Evolutionary conservation across 768 basidiomycete genomes (phyloP).

Genomic region (Pholiota molesta): DNA sequence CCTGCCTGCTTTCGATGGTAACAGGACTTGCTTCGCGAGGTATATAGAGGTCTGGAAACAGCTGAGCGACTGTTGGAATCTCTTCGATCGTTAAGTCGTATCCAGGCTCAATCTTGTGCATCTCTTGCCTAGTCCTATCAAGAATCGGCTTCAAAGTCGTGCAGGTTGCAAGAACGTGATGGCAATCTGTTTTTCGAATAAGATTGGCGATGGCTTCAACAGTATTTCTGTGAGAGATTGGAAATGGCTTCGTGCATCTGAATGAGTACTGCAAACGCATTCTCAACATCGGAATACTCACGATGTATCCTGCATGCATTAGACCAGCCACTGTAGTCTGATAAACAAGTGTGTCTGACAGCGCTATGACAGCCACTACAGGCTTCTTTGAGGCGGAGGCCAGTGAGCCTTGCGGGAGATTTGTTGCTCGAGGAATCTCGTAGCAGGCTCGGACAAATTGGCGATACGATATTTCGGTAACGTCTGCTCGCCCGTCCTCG

Average conservation of each 20-base stretch:
- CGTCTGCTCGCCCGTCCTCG: conserved; percentile 17
- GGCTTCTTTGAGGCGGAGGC: not conserved
- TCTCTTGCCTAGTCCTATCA: conserved; percentile 23
- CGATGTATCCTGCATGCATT: conserved; percentile 12
- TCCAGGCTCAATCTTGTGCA: conserved; percentile 18
- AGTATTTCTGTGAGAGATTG: conserved; percentile 15
- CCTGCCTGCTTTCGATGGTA: not conserved
- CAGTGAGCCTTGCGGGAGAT: conserved; percentile 26
- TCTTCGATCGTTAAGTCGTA: conserved; percentile 32
- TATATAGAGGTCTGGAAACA: conserved; percentile 39
- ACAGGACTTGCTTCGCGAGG: too few species aligned
- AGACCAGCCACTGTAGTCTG: conserved; percentile 6
- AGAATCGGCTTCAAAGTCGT: conserved; percentile 31
- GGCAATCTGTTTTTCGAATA: conserved; percentile 2
- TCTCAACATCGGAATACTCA: not conserved
- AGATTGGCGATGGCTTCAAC: conserved; percentile 12
- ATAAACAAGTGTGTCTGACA: conserved; percentile 10
- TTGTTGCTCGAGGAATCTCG: conserved; percentile 37
- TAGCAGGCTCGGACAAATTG: conserved; percentile 50
- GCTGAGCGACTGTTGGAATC: conserved; percentile 26
- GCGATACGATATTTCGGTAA: conserved; percentile 35
- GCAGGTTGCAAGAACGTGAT: conserved; percentile 29
- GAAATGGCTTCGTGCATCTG: conserved; percentile 5
- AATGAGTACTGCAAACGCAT: too few species aligned
- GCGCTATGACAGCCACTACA: conserved; percentile 10